Conservation (phyloP, 225 moss, liverwort and hornwort genomes). For the Thuidium tamariscinum region DNA sequence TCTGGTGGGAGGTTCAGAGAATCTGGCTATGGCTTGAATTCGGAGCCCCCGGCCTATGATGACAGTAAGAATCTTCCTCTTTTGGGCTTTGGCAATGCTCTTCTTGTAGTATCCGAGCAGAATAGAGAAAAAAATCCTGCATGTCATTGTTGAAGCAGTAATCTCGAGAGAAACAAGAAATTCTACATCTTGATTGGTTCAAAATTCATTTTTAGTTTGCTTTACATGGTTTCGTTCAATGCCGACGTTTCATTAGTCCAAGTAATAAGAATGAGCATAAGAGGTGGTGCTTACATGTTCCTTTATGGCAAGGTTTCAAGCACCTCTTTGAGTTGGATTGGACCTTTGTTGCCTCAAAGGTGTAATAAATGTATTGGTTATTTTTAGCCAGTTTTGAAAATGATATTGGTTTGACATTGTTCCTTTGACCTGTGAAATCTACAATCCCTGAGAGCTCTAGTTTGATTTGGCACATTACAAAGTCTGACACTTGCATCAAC, state of each 20-base stretch:
- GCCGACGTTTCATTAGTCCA: neutral
- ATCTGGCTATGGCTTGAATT: neutral
- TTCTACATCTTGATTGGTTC: neutral
- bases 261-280: neutral
- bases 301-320: neutral
- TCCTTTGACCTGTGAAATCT: neutral
- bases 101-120: neutral
- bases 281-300: neutral
- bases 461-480: neutral
- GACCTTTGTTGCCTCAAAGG: neutral
- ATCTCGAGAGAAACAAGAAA: neutral
- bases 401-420: neutral
- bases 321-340: neutral
- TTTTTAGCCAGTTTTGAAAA: neutral
- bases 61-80: constrained; percentile 10
- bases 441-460: neutral
- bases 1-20: constrained; percentile 8
- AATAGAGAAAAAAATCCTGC: neutral
- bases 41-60: neutral
- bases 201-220: neutral
- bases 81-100: neutral
- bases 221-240: neutral
- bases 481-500: neutral
- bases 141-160: neutral
- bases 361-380: neutral